A percentile compares a stretch with the other conserved stretches of the same genome.
Evolutionary conservation across 2,329 filamentous ascomycete genomes (phyloP).

Genomic region (Iodosphaeria phyllophila): DNA sequence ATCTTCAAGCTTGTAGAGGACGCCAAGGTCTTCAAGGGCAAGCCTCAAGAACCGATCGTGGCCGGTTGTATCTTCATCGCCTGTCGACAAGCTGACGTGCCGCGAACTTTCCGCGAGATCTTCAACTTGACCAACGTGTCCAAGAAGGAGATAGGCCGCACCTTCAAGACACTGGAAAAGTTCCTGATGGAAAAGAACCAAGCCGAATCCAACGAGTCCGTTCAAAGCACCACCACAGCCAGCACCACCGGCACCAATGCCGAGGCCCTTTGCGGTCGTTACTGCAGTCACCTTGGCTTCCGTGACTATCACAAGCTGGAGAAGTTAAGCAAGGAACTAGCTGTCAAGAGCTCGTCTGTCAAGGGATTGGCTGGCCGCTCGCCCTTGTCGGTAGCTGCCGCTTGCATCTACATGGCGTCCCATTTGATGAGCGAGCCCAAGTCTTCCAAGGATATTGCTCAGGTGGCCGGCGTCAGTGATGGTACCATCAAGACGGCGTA

Average conservation of each 20-base stretch:
- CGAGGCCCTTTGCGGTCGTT: conserved; percentile 72
- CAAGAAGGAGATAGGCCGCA: conserved; percentile 93
- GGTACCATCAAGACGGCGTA: conserved; percentile 94
- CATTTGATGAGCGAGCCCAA: conserved; percentile 66
- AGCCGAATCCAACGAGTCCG: conserved; percentile 30
- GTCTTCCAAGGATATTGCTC: conserved; percentile 70
- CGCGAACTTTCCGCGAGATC: conserved; percentile 86
- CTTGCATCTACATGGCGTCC: conserved; percentile 92
- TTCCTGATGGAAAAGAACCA: conserved; percentile 65
- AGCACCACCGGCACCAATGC: conserved; percentile 62
- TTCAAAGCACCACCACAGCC: conserved; percentile 45
- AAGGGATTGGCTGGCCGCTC: conserved; percentile 81
- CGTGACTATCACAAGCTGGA: conserved; percentile 56
- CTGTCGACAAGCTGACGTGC: conserved; percentile 73
- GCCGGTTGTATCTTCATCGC: conserved; percentile 96
- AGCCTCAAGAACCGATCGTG: conserved; percentile 82
- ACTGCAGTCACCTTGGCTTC: conserved; percentile 65
- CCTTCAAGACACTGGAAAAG: conserved; percentile 82
- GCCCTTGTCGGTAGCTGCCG: conserved; percentile 80
- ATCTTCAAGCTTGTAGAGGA: conserved; percentile 93
- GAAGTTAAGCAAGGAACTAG: conserved; percentile 63
- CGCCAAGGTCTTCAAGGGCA: conserved; percentile 84
- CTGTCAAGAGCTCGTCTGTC: conserved; percentile 56
- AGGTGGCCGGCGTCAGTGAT: conserved; percentile 77
- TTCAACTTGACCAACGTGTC: conserved; percentile 82